Base-by-base conservation (phyloP, 345 rosid species). In the Citrus medica region DNA sequence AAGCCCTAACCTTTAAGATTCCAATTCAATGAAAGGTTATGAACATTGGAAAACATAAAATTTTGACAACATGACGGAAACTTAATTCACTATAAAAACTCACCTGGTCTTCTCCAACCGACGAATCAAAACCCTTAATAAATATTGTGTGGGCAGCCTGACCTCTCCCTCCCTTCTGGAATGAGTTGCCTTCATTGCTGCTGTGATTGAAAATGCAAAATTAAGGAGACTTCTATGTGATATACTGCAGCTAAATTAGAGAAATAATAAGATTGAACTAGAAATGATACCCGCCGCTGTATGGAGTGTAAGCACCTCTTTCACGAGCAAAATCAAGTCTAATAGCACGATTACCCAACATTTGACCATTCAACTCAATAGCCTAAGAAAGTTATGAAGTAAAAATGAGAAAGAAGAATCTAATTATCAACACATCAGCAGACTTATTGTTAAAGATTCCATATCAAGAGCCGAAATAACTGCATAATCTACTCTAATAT, bases 271-370 rank as follows among this genome's bases (percentile, higher is more conserved):
- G 8, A 10, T 25, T 28, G 3, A 6, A 6, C n/a, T 33, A 65
- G 25, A 27, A 56, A 17, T 5, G 67, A 73, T 73, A 93, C 98
- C 97, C 83, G 87, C 92, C 83, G 86, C 92, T 90, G 74, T 78
- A 83, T 30, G 98, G 97, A n/a, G 95, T 89, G 71, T 82, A 86
- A 13, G 93, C 74, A 1, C 93, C 94, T 79, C 97, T 89, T 69
- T 87, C 95, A 0, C 80, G 80, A 9, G 99, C 99, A 30, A 91
- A 0, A 86, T 93, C 98, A 81, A 96, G 89, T 76, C 81, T 92
- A 75, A 96, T 16, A 5, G 79, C 75, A 68, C 99, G 94, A 21
- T 85, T 88, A 4, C 74, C 76, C 21, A 94, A 73, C 78, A 62
- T 24, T 40, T 75, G 77, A 53, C 99, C 99, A 81, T 87, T 76